Evolutionary conservation across 495 filamentous ascomycete genomes (phyloP).

Genomic region (Penicillium cinerascens): DNA sequence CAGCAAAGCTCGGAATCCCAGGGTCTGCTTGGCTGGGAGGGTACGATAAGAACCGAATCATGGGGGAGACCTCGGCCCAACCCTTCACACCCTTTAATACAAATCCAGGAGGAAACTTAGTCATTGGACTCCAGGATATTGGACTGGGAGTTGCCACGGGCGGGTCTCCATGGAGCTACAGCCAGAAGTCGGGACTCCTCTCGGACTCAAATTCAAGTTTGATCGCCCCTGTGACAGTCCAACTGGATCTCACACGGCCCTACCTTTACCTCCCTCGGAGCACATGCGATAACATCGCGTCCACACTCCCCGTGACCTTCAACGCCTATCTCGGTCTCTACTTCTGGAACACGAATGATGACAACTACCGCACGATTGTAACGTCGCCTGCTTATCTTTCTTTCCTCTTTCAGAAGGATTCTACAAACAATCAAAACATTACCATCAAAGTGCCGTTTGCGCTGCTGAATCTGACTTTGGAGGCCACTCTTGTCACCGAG

Average conservation of each 20-base stretch:
- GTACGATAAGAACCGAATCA: constrained; percentile 47
- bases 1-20: constrained; percentile 32
- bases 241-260: too few species aligned
- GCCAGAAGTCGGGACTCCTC: not conserved
- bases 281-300: constrained; percentile 46
- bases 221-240: constrained; percentile 23
- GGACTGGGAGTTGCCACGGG: constrained; percentile 39
- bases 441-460: constrained; percentile 52
- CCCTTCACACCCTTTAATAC: too few species aligned
- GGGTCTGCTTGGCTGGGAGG: constrained; percentile 49
- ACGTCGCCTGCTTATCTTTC: constrained; percentile 45
- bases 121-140: constrained; percentile 38
- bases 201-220: not conserved
- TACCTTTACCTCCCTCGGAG: constrained; percentile 46
- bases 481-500: constrained; percentile 37
- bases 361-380: constrained; percentile 39
- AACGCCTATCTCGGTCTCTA: constrained; percentile 40
- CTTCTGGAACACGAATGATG: constrained; percentile 44
- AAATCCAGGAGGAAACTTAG: constrained; percentile 11
- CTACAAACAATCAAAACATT: constrained; percentile 28
- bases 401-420: constrained; percentile 40
- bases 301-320: constrained; percentile 43
- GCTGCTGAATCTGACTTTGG: constrained; percentile 50
- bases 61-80: constrained; percentile 23
- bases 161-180: constrained; percentile 33